A percentile compares a stretch with the other conserved stretches of the same genome.
phyloP scores from a whole-genome alignment of 2,329 filamentous ascomycete species.

The Myriosclerotinia duriaeana region DNA sequence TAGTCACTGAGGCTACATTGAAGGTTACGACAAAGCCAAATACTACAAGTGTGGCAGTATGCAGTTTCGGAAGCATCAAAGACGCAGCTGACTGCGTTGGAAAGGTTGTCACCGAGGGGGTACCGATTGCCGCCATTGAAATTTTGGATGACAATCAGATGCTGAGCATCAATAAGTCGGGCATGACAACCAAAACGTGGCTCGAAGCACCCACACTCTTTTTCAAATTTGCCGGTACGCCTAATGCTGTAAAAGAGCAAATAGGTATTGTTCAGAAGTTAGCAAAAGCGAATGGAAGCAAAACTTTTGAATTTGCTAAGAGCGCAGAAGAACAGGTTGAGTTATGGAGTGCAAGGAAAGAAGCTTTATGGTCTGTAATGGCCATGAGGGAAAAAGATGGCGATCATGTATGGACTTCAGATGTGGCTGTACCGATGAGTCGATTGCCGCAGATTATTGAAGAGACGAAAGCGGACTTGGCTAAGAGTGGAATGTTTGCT shows the following conservation, averaged over 20 bases:
- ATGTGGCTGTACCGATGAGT: conserved; percentile 81
- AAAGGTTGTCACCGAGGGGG: conserved; percentile 73
- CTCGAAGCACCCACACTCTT: conserved; percentile 73
- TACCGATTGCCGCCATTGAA: conserved; percentile 88
- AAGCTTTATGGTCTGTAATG: conserved; percentile 79
- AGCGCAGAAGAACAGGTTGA: conserved; percentile 69
- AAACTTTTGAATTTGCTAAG: conserved; percentile 75
- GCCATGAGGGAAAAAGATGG: conserved; percentile 57
- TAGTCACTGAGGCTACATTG: conserved; percentile 87
- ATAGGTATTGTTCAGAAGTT: conserved; percentile 64
- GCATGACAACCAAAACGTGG: conserved; percentile 66
- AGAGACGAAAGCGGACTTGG: conserved; percentile 65
- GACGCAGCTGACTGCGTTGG: conserved; percentile 63
- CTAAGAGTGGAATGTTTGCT: conserved; percentile 56
- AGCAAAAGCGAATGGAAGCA: conserved; percentile 60
- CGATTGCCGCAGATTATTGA: conserved; percentile 73
- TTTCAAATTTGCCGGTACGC: conserved; percentile 79
- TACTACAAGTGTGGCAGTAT: conserved; percentile 76
- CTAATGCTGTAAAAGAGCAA: conserved; percentile 73
- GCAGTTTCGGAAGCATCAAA: conserved; percentile 54
- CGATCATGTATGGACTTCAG: conserved; percentile 82
- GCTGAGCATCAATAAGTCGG: conserved; percentile 64
- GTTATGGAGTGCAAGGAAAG: conserved; percentile 81
- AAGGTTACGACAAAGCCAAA: conserved; percentile 82
- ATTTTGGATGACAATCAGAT: conserved; percentile 92